A percentile compares a stretch with the other conserved stretches of the same genome.
These are phyloP conservation scores for Phytophthora pseudosyringae DNA, from an alignment of 352 stramenopile genomes.

Conservation along the genomic window DNA sequence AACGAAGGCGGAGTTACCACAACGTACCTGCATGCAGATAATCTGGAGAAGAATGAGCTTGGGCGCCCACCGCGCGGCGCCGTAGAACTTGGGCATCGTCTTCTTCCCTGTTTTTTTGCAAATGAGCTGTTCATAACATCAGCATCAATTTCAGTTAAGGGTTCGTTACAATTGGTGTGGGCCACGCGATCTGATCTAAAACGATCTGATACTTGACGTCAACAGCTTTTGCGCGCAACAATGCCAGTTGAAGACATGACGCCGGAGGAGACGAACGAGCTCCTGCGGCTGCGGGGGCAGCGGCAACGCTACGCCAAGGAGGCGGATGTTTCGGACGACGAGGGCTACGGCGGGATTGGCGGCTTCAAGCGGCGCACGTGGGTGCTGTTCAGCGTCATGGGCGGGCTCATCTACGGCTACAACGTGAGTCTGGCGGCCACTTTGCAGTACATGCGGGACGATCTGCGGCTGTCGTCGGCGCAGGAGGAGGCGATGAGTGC, in stretches of 20 bases:
- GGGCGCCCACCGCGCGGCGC: slow-evolving; percentile 75
- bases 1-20: background rate
- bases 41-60: slow-evolving; percentile 92
- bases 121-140: slow-evolving; percentile 1
- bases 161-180: background rate
- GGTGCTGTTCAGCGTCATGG: slow-evolving; percentile 83
- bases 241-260: slow-evolving; percentile 28
- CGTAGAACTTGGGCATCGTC: slow-evolving; percentile 87
- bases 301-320: slow-evolving; percentile 21
- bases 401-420: slow-evolving; percentile 89
- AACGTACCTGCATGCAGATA: slow-evolving; percentile 81
- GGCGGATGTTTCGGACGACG: background rate
- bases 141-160: background rate
- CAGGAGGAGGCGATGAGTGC: slow-evolving; percentile 82
- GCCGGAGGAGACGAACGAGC: slow-evolving; percentile 64
- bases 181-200: background rate
- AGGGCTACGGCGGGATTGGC: slow-evolving; percentile 19
- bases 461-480: slow-evolving; percentile 65
- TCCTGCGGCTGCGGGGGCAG: slow-evolving; percentile 59
- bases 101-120: slow-evolving; percentile 10
- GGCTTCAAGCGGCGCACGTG: slow-evolving; percentile 61
- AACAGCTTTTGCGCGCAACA: slow-evolving; percentile 12
- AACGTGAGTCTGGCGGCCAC: slow-evolving; percentile 84
- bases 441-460: slow-evolving; percentile 84
- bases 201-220: slow-evolving; percentile 14